phyloP scores from a whole-genome alignment of 345 rosid genomes.

The Conringia planisiliqua region DNA sequence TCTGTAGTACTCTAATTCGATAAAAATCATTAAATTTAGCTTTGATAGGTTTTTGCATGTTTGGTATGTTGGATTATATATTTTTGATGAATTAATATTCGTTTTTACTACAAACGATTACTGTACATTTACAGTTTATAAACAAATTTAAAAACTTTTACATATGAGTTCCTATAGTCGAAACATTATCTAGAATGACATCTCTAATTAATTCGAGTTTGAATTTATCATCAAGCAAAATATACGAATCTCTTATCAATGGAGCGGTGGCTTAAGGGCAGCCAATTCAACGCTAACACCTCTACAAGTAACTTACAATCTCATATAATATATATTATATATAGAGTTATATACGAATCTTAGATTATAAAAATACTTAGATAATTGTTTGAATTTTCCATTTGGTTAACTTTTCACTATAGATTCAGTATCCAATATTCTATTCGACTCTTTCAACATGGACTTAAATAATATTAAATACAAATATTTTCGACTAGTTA shows the following conservation, averaged over 20 bases:
- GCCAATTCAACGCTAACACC: constrained; percentile 5
- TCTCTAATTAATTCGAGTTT: constrained; percentile 7
- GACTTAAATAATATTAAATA: too few relatives aligned
- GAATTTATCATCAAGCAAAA: not conserved
- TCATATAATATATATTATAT: too few relatives aligned
- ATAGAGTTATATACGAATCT: not conserved
- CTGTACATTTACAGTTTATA: too few relatives aligned
- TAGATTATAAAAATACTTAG: not conserved
- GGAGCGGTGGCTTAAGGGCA: constrained; percentile 9
- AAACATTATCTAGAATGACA: constrained; percentile 3
- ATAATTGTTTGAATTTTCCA: not conserved
- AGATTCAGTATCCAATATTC: too few relatives aligned
- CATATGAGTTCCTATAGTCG: not conserved
- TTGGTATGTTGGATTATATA: too few relatives aligned
- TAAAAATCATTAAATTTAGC: too few relatives aligned
- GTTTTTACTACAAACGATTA: too few relatives aligned
- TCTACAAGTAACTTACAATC: not conserved
- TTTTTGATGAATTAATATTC: too few relatives aligned
- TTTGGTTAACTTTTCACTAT: too few relatives aligned
- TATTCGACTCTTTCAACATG: not conserved
- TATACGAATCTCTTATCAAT: not conserved
- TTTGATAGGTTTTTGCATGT: too few relatives aligned
- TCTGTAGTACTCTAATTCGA: too few relatives aligned
- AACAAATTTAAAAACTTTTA: too few relatives aligned
- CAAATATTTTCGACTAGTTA: not conserved